These are phyloP conservation scores for Fusarium sp. DNA, from an alignment of 2,329 filamentous ascomycete species.

Conservation along the genomic window DNA sequence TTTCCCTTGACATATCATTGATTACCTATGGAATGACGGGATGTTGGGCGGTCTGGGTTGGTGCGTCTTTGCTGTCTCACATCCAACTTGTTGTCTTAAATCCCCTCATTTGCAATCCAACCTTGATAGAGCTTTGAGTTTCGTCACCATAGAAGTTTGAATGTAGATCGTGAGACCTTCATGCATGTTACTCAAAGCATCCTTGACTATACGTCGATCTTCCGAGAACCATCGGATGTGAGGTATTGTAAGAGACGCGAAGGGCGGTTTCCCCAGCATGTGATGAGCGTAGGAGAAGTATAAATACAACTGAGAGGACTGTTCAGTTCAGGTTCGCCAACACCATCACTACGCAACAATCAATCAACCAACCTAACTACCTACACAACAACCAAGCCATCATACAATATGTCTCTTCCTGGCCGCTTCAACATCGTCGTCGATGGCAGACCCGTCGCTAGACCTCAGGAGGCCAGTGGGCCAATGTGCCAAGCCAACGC, in stretches of 20 bases:
- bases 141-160: not conserved
- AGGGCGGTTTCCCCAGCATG: not conserved
- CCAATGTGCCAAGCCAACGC: slow-evolving; percentile 11
- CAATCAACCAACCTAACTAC: not conserved
- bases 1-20: accelerated
- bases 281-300: not conserved
- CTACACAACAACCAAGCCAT: too few species aligned
- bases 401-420: slow-evolving; percentile 6
- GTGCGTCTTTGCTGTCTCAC: not conserved
- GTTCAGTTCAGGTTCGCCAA: too few species aligned
- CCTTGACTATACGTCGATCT: not conserved
- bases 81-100: not conserved
- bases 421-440: slow-evolving; percentile 21
- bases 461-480: not conserved
- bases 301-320: not conserved
- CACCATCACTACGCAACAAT: too few species aligned
- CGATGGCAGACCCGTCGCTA: slow-evolving; percentile 11
- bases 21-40: not conserved
- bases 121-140: not conserved
- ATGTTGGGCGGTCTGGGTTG: not conserved
- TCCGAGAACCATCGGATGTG: not conserved
- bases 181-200: not conserved
- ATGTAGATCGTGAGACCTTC: not conserved
- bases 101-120: not conserved
- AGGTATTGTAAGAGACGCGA: not conserved